A percentile compares a stretch with the other conserved stretches of the same genome.
These are phyloP conservation scores for Candida jianshihensis DNA, from an alignment of 805 yeast species.

Conservation along the genomic window DNA sequence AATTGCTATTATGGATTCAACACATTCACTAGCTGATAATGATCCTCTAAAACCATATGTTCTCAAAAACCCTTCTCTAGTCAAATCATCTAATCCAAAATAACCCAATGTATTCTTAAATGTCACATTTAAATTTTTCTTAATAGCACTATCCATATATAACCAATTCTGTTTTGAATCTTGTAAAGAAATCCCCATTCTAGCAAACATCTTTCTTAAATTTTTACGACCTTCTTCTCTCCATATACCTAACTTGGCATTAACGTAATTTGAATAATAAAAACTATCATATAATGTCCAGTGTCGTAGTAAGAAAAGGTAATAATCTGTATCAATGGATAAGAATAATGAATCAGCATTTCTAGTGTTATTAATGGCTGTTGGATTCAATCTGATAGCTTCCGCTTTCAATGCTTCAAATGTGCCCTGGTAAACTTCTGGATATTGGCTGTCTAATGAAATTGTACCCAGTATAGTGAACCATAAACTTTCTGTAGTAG, in stretches of 20 bases:
- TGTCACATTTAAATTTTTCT: conserved; percentile 61
- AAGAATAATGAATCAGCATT: conserved; percentile 41
- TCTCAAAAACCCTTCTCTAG: conserved; percentile 80
- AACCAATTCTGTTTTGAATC: conserved; percentile 92
- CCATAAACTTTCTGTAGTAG: conserved; percentile 68
- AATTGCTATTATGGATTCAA: conserved; percentile 79
- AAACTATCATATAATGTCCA: conserved; percentile 92
- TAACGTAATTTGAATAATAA: conserved; percentile 83
- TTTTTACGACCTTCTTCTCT: conserved; percentile 85
- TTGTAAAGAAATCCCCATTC: conserved; percentile 88
- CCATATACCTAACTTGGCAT: conserved; percentile 83
- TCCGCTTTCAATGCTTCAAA: conserved; percentile 78
- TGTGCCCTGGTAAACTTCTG: conserved; percentile 64
- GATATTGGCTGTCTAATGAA: conserved; percentile 66
- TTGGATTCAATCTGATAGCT: conserved; percentile 58
- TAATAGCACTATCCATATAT: conserved; percentile 76
- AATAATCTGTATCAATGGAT: conserved; percentile 74
- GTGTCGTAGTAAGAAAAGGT: conserved; percentile 79
- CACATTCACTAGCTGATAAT: conserved; percentile 87
- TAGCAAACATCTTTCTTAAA: conserved; percentile 86
- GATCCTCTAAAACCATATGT: conserved; percentile 85
- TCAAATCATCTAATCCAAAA: conserved; percentile 77
- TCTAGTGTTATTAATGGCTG: conserved; percentile 23
- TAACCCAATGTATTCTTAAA: conserved; percentile 63
- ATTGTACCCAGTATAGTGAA: conserved; percentile 82